phyloP scores from a whole-genome alignment of 495 filamentous ascomycete species.

The Penicillium lagena region DNA sequence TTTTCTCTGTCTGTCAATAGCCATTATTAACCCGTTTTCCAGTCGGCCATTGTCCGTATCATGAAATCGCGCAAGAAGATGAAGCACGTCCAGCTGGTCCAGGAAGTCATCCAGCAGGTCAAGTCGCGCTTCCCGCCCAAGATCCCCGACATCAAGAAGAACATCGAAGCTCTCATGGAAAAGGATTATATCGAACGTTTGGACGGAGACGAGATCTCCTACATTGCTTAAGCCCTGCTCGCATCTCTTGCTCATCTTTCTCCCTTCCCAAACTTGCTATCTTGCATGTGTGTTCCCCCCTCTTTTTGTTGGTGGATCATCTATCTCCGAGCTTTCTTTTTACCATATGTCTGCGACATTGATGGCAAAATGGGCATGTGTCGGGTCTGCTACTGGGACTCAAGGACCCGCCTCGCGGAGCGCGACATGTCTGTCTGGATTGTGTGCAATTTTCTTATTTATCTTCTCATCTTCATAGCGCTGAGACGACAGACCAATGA shows the following conservation, averaged over 20 bases:
- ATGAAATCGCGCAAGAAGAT: conserved; percentile 99
- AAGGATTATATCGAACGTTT: conserved; percentile 98
- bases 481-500: conserved; percentile 31
- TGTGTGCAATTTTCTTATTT: conserved; percentile 6
- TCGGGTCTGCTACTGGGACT: too few relatives aligned
- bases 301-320: conserved; percentile 7
- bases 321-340: not conserved
- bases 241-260: conserved; percentile 1
- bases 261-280: not conserved
- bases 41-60: conserved; percentile 98
- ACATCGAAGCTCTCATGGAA: conserved; percentile 96
- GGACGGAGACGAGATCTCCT: conserved; percentile 89
- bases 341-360: too few relatives aligned
- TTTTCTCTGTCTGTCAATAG: conserved; percentile 2
- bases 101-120: conserved; percentile 93
- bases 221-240: conserved; percentile 56
- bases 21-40: conserved; percentile 15
- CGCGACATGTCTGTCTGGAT: too few relatives aligned
- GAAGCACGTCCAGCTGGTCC: conserved; percentile 90
- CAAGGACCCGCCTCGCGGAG: too few relatives aligned
- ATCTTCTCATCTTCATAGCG: conserved; percentile 30
- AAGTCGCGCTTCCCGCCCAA: conserved; percentile 90
- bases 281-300: not conserved
- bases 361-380: too few relatives aligned
- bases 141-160: conserved; percentile 95